These are phyloP conservation scores for Thermothielavioides terrestris DNA, from an alignment of 495 filamentous ascomycete genomes.

Conservation along the genomic window DNA sequence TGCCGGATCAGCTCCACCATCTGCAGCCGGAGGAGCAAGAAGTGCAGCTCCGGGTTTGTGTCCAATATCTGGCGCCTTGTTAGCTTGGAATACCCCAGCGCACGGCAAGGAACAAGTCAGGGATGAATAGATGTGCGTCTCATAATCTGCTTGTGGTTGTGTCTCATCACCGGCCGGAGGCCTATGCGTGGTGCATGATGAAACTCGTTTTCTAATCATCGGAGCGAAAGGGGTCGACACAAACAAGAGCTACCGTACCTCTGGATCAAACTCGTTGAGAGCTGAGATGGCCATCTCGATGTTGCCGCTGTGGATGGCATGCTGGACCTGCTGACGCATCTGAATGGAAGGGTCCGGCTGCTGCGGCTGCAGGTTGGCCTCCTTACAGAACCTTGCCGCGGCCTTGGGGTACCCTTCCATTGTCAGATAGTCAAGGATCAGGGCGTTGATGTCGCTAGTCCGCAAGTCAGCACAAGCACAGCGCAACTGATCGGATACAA, in stretches of 20 bases:
- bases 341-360: constrained; percentile 64
- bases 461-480: constrained; percentile 9
- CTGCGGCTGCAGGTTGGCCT: constrained; percentile 75
- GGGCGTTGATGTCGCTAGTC: constrained; percentile 79
- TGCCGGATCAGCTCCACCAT: constrained; percentile 85
- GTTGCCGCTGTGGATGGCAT: constrained; percentile 71
- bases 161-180: constrained; percentile 84
- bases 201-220: constrained; percentile 90
- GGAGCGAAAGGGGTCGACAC: constrained; percentile 33
- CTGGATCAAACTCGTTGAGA: constrained; percentile 82
- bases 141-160: constrained; percentile 64
- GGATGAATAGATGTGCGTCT: constrained; percentile 58
- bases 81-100: constrained; percentile 2
- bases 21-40: constrained; percentile 82
- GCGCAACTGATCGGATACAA: constrained; percentile 1
- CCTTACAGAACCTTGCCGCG: constrained; percentile 84
- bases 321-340: constrained; percentile 67
- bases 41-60: constrained; percentile 73
- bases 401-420: constrained; percentile 92
- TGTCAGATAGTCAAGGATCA: constrained; percentile 96
- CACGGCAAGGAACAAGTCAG: not conserved
- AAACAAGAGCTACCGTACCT: constrained; percentile 51
- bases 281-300: constrained; percentile 77
- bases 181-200: constrained; percentile 99
- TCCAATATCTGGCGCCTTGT: constrained; percentile 66